Evolutionary conservation across 2,329 filamentous ascomycete genomes (phyloP).

Genomic region (Fusarium pilosicola): DNA sequence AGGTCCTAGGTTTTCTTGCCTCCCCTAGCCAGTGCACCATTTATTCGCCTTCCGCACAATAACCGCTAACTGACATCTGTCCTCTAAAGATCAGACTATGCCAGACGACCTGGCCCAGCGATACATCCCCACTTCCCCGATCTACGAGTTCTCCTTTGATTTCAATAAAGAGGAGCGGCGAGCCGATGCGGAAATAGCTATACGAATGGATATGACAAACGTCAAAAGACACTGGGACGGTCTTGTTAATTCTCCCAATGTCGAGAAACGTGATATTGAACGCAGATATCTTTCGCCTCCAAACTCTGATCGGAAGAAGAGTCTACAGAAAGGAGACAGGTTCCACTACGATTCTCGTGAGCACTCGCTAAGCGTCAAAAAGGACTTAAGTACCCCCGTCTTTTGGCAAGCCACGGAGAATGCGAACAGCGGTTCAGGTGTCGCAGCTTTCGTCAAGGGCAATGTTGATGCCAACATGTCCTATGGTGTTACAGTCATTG

Average conservation of each 20-base stretch:
- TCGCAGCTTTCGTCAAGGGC: background rate
- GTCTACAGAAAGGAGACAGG: accelerated
- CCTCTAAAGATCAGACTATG: background rate
- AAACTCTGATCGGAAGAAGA: accelerated
- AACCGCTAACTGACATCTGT: too few species aligned
- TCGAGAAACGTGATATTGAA: accelerated
- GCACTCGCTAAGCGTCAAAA: accelerated
- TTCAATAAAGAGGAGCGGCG: background rate
- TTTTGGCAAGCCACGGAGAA: background rate
- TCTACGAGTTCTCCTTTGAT: slow-evolving; percentile 17
- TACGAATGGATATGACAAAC: slow-evolving; percentile 1
- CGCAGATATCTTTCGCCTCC: background rate
- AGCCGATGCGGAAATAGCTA: background rate
- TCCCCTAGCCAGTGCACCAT: too few species aligned
- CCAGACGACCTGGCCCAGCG: background rate
- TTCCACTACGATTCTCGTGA: background rate
- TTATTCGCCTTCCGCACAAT: too few species aligned
- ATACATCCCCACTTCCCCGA: background rate
- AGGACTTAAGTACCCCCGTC: background rate
- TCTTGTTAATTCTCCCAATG: background rate
- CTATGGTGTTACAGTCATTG: background rate
- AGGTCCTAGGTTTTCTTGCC: too few species aligned
- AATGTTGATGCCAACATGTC: accelerated
- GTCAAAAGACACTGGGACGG: background rate
- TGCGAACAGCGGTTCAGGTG: background rate